These are phyloP conservation scores for Keithomyces neogunnii DNA, from an alignment of 2,329 filamentous ascomycete genomes.

Conservation along the genomic window DNA sequence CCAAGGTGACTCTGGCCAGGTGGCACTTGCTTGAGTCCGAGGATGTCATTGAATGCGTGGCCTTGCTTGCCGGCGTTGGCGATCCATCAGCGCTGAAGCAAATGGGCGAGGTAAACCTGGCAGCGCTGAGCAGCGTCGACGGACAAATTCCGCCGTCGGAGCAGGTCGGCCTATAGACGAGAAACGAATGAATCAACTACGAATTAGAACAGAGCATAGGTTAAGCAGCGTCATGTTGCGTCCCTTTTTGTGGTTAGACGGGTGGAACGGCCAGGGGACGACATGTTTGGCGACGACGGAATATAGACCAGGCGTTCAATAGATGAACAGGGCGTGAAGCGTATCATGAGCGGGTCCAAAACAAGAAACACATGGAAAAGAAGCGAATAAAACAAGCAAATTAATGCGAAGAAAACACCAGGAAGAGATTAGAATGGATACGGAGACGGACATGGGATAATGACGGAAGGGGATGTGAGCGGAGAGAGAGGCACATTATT, in stretches of 20 bases:
- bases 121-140: conserved; percentile 44
- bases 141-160: conserved; percentile 33
- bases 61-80: conserved; percentile 44
- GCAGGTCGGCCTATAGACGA: background rate
- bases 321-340: background rate
- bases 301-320: conserved; percentile 1
- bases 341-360: background rate
- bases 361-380: background rate
- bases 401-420: background rate
- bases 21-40: conserved; percentile 85
- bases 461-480: too few species aligned
- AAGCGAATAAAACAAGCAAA: background rate
- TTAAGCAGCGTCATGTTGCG: too few species aligned
- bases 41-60: conserved; percentile 69
- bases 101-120: conserved; percentile 46
- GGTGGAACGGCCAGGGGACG: too few species aligned
- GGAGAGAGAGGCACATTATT: too few species aligned
- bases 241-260: too few species aligned
- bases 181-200: background rate
- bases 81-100: conserved; percentile 27
- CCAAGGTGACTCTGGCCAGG: conserved; percentile 81
- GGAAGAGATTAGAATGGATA: too few species aligned
- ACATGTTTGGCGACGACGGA: too few species aligned
- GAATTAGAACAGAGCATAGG: background rate
- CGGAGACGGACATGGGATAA: too few species aligned